Base-by-base conservation (phyloP, 2,329 filamentous ascomycete species). In the Calcarisporium arbuscula region DNA sequence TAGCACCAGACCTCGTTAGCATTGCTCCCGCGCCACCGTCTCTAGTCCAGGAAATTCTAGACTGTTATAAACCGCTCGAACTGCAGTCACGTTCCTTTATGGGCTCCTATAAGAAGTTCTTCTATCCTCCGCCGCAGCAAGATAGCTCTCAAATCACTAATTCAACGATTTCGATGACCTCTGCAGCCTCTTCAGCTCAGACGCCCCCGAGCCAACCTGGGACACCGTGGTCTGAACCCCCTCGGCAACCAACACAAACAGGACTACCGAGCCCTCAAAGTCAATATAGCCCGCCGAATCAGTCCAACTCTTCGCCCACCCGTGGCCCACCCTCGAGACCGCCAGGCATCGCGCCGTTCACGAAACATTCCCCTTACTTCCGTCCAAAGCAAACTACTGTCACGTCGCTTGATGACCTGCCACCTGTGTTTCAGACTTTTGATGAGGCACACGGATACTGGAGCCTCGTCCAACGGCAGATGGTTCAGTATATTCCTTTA, bases 41-140 rank as follows among this genome's bases (percentile, higher is more conserved):
- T 1, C 28, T 62, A 22, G 59, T 62, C 0, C 53, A 60, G 19
- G 57, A 62, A 33, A 61, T 62, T 17, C 40, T 62, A 1, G 59
- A 62, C 28, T 62, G 59, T 32, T 62, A 61, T 19, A 60, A 54
- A 19, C 59, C 59, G 3, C 39, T 62, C 6, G 59, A 62, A 35
- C 38, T 62, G 11, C 59, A 62, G 40, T 61, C 58, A 3, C 52
- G 59, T 12, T 60, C 59, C 4, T 62, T 60, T 23, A 53, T 61
- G 51, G 57, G 57, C 1, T 61, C 59, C 1, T 62, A 60, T 32
- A 51, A 45, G 35, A 56, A 57, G 19, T 53, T 53, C 40, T 58
- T 60, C 38, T 56, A 52, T 28, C 48, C 54, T 1, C 36, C 31
- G 4, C 18, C 25, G 14, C 26, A 25, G n/a, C 36, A 21, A 21